Conservation (phyloP, 108 stramenopile species). For the Ochromonas danica region DNA sequence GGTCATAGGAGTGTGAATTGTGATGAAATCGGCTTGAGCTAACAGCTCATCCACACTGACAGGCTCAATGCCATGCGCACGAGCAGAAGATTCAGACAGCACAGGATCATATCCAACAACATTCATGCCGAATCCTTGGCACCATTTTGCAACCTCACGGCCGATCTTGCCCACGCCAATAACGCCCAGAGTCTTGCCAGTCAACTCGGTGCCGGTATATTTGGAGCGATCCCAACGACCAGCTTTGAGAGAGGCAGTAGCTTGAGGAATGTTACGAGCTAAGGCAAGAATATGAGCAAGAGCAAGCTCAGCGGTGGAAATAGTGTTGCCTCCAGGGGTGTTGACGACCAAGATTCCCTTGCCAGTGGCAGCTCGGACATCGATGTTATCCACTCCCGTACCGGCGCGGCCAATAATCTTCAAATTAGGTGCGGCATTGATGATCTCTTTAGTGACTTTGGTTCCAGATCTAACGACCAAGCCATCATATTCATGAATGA, state of each 20-base stretch:
- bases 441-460: slow-evolving; percentile 53
- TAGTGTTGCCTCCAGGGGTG: slow-evolving; percentile 93
- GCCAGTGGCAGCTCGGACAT: slow-evolving; percentile 77
- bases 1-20: slow-evolving; percentile 88
- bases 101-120: slow-evolving; percentile 88
- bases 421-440: slow-evolving; percentile 51
- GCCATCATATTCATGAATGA: slow-evolving; percentile 57
- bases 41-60: slow-evolving; percentile 72
- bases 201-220: slow-evolving; percentile 85
- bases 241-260: slow-evolving; percentile 79
- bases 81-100: slow-evolving; percentile 67
- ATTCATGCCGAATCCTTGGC: slow-evolving; percentile 76
- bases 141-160: slow-evolving; percentile 79
- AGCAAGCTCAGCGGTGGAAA: slow-evolving; percentile 87
- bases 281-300: slow-evolving; percentile 79
- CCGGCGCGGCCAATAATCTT: slow-evolving; percentile 85
- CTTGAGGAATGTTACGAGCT: slow-evolving; percentile 73
- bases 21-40: slow-evolving; percentile 78
- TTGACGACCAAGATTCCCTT: slow-evolving; percentile 95
- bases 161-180: slow-evolving; percentile 93
- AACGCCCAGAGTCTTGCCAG: slow-evolving; percentile 86
- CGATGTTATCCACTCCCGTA: slow-evolving; percentile 89
- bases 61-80: slow-evolving; percentile 53
- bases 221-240: slow-evolving; percentile 70
- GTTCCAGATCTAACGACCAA: slow-evolving; percentile 60